Conservation (phyloP, 441 rosid species). For the Mallotus repandus region DNA sequence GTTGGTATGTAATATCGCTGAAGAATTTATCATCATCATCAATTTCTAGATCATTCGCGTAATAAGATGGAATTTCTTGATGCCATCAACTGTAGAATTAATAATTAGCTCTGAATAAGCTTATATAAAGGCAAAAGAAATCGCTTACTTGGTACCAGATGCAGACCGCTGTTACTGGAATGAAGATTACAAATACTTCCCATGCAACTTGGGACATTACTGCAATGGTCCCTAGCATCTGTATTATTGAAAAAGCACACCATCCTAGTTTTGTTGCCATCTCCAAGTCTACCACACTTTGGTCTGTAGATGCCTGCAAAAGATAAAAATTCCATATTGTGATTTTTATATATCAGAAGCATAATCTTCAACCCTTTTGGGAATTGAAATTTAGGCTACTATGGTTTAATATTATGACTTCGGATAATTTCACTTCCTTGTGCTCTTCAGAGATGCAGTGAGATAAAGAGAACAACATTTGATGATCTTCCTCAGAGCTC, state of each 20-base stretch:
- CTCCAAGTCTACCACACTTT: conserved; percentile 89
- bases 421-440: too few species aligned
- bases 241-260: conserved; percentile 92
- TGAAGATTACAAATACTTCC: conserved; percentile 95
- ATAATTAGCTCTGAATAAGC: neutral
- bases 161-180: conserved; percentile 93
- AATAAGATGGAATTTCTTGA: neutral
- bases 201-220: conserved; percentile 99
- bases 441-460: too few species aligned
- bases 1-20: conserved; percentile 96
- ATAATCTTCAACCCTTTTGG: neutral
- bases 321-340: neutral
- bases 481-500: too few species aligned
- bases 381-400: neutral
- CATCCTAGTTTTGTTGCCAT: conserved; percentile 76
- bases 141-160: conserved; percentile 89
- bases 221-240: conserved; percentile 73
- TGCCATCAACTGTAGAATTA: conserved; percentile 12
- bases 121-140: conserved; percentile 7
- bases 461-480: too few species aligned
- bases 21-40: conserved; percentile 3
- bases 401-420: neutral
- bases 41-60: neutral
- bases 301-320: conserved; percentile 86
- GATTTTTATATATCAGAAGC: neutral